Evolutionary conservation across 1,139 yeast species (phyloP), one percentile per base, ranked within the genome.

Genomic region (Saccharomyces hybrid): DNA sequence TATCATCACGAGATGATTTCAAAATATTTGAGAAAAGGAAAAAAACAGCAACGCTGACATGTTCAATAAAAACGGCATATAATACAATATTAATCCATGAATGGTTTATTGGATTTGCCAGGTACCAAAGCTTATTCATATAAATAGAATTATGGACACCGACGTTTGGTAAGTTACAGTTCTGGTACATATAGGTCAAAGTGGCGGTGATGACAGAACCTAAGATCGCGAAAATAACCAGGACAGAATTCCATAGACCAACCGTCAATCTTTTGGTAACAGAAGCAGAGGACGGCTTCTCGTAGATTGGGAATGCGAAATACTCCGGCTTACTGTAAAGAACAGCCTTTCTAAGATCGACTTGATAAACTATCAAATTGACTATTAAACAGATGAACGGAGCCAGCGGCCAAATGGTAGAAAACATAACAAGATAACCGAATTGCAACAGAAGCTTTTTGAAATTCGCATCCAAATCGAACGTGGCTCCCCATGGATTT

Each of bases 361-460:
- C 53, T 50, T 64, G 67, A 41, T 61, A 56, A 28, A 60, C 59
- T 6, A 67, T 16, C 5, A 60, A 34, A 62, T 85, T 81, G 70
- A 88, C 83, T 5, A 86, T 57, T 32, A 88, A 68, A 14, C 85
- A 82, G 31, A 86, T 76, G 3, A 87, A 61, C 4, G 97, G 95
- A 41, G 95, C 91, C 57, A 89, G 71, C 0, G 98, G 86, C 96
- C 97, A 95, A 23, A 89, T 88, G 1, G 96, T 86, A 1, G 96
- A 91, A 70, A 93, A 90, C 62, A 93, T 72, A 47, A 83, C 78
- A 55, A 91, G 75, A 70, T 83, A 90, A 23, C 99, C 99, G 70
- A 85, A 88, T 64, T 88, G 95, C n/a, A 86, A 70, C 11, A 83
- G 75, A 61, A 88, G 70, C 59, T 84, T 87, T 66, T 88, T 80